Evolutionary conservation across 306 rosid species (phyloP).

Genomic region (Pueraria montana): DNA sequence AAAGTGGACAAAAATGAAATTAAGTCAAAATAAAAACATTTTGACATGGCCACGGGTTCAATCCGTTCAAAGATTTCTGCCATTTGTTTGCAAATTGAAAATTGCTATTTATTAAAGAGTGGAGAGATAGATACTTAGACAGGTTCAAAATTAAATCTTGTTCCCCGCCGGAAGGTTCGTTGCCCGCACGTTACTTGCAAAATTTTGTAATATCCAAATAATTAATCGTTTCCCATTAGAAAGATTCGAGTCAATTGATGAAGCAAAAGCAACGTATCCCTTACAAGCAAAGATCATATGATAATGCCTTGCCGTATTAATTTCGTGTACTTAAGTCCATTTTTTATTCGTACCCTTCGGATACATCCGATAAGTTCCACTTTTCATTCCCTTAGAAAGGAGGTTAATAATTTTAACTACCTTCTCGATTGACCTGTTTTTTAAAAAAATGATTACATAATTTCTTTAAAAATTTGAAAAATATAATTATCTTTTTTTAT

Average conservation of each 20-base stretch:
- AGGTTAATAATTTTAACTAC: too few species aligned
- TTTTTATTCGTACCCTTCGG: too few species aligned
- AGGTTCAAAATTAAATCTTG: background rate
- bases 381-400: too few species aligned
- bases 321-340: background rate
- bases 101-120: too few species aligned
- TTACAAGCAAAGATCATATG: background rate
- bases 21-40: background rate
- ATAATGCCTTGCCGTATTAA: slow-evolving; percentile 4
- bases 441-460: too few species aligned
- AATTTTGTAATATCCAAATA: background rate
- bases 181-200: background rate
- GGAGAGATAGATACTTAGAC: background rate
- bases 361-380: too few species aligned
- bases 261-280: slow-evolving; percentile 28
- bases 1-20: background rate
- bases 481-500: too few species aligned
- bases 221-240: background rate
- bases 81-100: background rate
- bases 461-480: too few species aligned
- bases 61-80: background rate
- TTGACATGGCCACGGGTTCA: background rate
- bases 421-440: too few species aligned
- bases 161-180: background rate
- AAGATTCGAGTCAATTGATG: background rate